Base-by-base conservation (phyloP, 768 basidiomycete species). In the Serendipita sp. region DNA sequence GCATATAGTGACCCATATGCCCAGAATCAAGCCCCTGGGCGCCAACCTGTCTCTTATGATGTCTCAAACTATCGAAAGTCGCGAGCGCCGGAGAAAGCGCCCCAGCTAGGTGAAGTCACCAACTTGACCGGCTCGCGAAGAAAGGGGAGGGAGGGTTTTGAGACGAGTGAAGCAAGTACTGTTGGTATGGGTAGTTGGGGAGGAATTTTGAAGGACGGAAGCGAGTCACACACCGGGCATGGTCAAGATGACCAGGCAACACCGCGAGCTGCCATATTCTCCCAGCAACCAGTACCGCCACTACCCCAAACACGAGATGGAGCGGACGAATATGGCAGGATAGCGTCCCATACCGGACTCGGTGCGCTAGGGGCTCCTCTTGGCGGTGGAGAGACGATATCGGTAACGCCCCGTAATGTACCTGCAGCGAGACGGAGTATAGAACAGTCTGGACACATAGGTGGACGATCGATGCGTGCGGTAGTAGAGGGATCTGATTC, bases 161-260 rank as follows among this genome's bases (percentile, higher is more conserved):
- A 60, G 27, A 37, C 36, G n/a, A 60, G 55, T 37, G 55, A 36
- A 29, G 52, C 13, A 11, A 60, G 55, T 34, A 60, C 55, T 11
- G 55, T 60, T 60, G 55, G 55, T 3, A 60, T 60, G 55, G 55
- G 55, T 18, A 60, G 55, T 29, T 60, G 55, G 55, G 55, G 55
- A 5, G 55, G 55, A n/a, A 52, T 52, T 31, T 29, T 60, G 27
- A 31, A 18, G 55, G 27, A 60, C 8, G 27, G 27, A 34, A 60
- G 55, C 18, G 55, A 60, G 33, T 1, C 55, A 5, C 27, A 60
- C 3, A 23, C 10, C 8, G 2, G 16, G 27, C 27, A 36, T 1
- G 1, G n/a, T 10, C 55, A 60, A 31, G 48, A 50, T 31, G 48
- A 18, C n/a, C n/a, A 50, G n/a, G 48, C 48, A 31, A 50, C 48